Conservation (phyloP, 148 eudicot genomes). For the Nyssa sinensis region DNA sequence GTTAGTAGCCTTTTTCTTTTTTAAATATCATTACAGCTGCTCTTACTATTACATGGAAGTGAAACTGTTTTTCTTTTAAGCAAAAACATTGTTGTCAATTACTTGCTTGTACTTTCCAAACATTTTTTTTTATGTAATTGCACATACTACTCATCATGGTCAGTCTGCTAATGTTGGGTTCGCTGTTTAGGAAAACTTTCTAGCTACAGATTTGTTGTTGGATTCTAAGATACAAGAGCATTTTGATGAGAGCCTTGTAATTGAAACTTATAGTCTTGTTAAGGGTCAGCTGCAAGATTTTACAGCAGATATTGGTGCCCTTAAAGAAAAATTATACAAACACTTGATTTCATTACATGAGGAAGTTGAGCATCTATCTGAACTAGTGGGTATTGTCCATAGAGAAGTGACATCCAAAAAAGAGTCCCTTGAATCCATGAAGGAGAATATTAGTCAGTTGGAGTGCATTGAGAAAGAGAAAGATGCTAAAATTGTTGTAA, state of each 20-base stretch:
- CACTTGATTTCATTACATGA: slow-evolving; percentile 44
- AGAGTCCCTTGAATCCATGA: slow-evolving; percentile 42
- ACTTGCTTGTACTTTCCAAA: not conserved
- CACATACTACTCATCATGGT: not conserved
- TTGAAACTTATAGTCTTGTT: slow-evolving; percentile 33
- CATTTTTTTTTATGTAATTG: slow-evolving; percentile 4
- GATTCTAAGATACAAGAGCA: slow-evolving; percentile 33
- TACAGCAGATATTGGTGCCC: slow-evolving; percentile 37
- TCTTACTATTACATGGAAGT: not conserved
- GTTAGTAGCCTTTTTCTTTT: not conserved
- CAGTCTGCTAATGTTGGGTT: slow-evolving; percentile 3
- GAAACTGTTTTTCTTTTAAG: not conserved
- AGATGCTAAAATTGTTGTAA: slow-evolving; percentile 39
- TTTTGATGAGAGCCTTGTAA: slow-evolving; percentile 27
- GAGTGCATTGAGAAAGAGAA: slow-evolving; percentile 57
- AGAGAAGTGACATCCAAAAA: slow-evolving; percentile 48
- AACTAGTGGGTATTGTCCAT: slow-evolving; percentile 33
- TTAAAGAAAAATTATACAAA: slow-evolving; percentile 44
- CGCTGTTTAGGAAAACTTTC: slow-evolving; percentile 37
- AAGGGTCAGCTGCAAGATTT: slow-evolving; percentile 45
- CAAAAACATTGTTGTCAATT: not conserved
- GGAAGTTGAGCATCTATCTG: slow-evolving; percentile 39
- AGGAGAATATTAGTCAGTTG: slow-evolving; percentile 39
- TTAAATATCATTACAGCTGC: not conserved
- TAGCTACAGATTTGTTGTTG: slow-evolving; percentile 25